Percentiles rank a stretch among this genome's conserved stretches.
phyloP scores from a whole-genome alignment of 495 filamentous ascomycete species.

The Pyrenula aspistea region DNA sequence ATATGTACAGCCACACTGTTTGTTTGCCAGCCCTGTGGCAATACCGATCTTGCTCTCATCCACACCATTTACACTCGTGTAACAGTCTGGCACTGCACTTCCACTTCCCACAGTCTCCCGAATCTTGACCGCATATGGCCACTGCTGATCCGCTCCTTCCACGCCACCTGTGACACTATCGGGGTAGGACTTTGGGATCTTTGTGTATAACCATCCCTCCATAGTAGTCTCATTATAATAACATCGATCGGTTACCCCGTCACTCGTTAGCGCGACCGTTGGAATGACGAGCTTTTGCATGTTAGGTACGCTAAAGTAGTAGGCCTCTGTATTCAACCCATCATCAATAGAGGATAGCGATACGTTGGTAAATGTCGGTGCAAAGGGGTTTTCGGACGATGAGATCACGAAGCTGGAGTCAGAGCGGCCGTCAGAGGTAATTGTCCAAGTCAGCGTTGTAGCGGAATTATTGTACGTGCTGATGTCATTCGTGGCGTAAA shows the following conservation, averaged over 20 bases:
- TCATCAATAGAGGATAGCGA: neutral
- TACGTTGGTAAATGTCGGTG: neutral
- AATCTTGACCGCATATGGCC: neutral
- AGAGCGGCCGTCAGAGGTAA: neutral
- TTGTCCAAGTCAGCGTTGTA: neutral
- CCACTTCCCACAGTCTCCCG: neutral
- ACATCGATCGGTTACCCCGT: neutral
- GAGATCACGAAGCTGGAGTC: conserved; percentile 9
- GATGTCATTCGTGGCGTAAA: neutral
- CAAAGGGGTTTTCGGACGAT: neutral
- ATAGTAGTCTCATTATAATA: neutral
- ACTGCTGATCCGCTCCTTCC: neutral
- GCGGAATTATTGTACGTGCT: neutral
- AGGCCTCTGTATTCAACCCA: neutral
- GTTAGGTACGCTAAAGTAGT: neutral
- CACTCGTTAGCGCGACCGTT: neutral
- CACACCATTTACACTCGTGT: neutral
- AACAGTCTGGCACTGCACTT: neutral
- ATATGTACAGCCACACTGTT: neutral
- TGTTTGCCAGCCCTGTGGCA: neutral
- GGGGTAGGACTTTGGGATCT: neutral
- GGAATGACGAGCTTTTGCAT: neutral
- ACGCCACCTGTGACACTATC: neutral
- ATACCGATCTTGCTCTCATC: neutral
- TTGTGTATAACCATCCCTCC: neutral